A percentile compares a stretch with the other conserved stretches of the same genome.
Evolutionary conservation across 1,284 basidiomycete genomes (phyloP).

Genomic region (Veloboletus limbatus): DNA sequence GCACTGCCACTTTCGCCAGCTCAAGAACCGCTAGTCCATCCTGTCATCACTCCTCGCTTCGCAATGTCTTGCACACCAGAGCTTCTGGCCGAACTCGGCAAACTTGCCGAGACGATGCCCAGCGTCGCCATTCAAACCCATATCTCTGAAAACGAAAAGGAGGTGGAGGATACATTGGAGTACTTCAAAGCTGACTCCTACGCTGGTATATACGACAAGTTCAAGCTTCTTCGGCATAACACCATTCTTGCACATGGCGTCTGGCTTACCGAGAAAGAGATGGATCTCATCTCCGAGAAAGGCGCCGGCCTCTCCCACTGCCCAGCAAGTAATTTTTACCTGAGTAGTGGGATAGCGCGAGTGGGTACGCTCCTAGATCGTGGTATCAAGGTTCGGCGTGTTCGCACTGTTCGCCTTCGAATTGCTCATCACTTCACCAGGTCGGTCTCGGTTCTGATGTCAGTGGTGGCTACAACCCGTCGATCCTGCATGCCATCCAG

Average conservation of each 20-base stretch:
- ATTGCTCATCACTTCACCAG: constrained; percentile 37
- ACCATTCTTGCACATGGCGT: constrained; percentile 93
- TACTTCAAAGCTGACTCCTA: constrained; percentile 72
- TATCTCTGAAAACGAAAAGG: constrained; percentile 81
- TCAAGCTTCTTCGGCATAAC: constrained; percentile 71
- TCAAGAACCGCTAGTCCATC: constrained; percentile 65
- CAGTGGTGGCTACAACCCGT: constrained; percentile 84
- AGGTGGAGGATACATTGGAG: constrained; percentile 65
- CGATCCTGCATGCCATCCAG: constrained; percentile 81
- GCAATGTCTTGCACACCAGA: constrained; percentile 85
- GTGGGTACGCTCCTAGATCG: constrained; percentile 78
- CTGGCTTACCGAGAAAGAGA: constrained; percentile 73
- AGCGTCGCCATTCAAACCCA: constrained; percentile 88
- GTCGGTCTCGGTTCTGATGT: constrained; percentile 91
- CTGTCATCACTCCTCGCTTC: constrained; percentile 92
- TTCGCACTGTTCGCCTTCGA: not conserved
- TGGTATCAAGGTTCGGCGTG: constrained; percentile 72
- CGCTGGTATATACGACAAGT: constrained; percentile 79
- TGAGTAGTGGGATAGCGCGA: constrained; percentile 80
- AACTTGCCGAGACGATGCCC: constrained; percentile 48
- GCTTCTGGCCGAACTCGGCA: constrained; percentile 67
- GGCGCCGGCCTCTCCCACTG: constrained; percentile 88
- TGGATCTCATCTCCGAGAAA: constrained; percentile 65
- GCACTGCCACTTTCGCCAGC: constrained; percentile 40
- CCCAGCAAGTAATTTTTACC: constrained; percentile 89